Base-by-base conservation (phyloP, 768 basidiomycete genomes). In the Boletus tylopilopsis region DNA sequence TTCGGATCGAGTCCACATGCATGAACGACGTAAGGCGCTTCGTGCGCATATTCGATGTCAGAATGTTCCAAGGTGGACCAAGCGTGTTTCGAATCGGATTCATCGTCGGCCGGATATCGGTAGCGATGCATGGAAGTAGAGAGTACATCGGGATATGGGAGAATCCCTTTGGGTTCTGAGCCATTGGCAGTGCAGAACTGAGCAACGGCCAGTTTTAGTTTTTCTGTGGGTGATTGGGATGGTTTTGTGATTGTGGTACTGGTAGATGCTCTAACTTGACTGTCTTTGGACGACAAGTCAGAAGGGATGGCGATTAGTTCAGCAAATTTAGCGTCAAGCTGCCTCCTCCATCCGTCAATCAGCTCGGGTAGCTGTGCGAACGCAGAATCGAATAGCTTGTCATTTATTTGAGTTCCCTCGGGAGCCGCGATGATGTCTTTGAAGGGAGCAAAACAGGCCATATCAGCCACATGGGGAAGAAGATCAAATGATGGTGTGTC, bases 201-300 rank as follows among this genome's bases (percentile, higher is more conserved):
- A 13, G 47, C 55, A 36, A 53, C 49, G 12, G 56, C 55, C 3
- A 57, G 32, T 10, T 15, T 32, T 22, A 56, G n/a, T 35, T 27
- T 56, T 34, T 38, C 29, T 5, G 6, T 15, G 5, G 13, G 9
- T 6, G 19, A 15, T 29, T 21, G 25, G 6, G 29, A 18, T n/a
- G 52, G 8, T 19, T 15, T 39, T 4, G 22, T 7, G 8, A 6
- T 3, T 21, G 8, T 19, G 8, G n/a, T n/a, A 13, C 32, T 16
- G 10, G 11, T 15, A 13, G 40, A 34, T 9, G 18, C 8, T 19
- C 23, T 25, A 25, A 4, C 24, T 3, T 0, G 38, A 2, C 23
- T 8, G n/a, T 21, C 15, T n/a, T 12, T 6, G 4, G 19, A 21
- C 11, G 36, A 38, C 16, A 47, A n/a, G n/a, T 30, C 36, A 47